phyloP scores from a whole-genome alignment of 495 filamentous ascomycete species.

The Hyaloscypha finlandica region DNA sequence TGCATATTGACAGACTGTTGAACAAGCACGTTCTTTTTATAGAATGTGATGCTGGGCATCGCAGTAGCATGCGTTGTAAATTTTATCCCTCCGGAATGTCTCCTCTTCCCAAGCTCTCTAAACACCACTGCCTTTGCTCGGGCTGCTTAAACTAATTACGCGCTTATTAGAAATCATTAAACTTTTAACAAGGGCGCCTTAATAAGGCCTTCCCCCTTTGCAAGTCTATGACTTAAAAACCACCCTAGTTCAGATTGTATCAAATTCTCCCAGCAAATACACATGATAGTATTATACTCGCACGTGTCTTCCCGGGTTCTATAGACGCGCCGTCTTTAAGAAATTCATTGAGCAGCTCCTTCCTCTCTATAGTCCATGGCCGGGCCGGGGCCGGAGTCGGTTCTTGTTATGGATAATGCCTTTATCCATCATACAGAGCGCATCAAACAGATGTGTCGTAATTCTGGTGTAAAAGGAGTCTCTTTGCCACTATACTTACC shows the following conservation, averaged over 20 bases:
- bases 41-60: slow-evolving; percentile 5
- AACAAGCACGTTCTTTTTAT: neutral
- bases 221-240: too few relatives aligned
- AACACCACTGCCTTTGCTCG: too few relatives aligned
- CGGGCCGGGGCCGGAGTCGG: slow-evolving; percentile 42
- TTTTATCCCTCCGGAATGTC: too few relatives aligned
- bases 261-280: too few relatives aligned
- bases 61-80: neutral
- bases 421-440: slow-evolving; percentile 41
- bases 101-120: too few relatives aligned
- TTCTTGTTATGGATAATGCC: slow-evolving; percentile 50
- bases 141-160: too few relatives aligned
- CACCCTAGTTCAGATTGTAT: too few relatives aligned
- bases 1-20: neutral
- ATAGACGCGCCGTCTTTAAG: slow-evolving; percentile 35
- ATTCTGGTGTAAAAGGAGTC: slow-evolving; percentile 15
- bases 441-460: slow-evolving; percentile 35
- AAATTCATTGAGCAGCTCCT: slow-evolving; percentile 46
- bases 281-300: too few relatives aligned
- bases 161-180: too few relatives aligned
- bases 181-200: too few relatives aligned
- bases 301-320: too few relatives aligned
- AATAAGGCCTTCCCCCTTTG: too few relatives aligned
- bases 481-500: slow-evolving; percentile 20
- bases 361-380: slow-evolving; percentile 39